phyloP scores from a whole-genome alignment of 2,329 filamentous ascomycete species.

The Calycina marina region DNA sequence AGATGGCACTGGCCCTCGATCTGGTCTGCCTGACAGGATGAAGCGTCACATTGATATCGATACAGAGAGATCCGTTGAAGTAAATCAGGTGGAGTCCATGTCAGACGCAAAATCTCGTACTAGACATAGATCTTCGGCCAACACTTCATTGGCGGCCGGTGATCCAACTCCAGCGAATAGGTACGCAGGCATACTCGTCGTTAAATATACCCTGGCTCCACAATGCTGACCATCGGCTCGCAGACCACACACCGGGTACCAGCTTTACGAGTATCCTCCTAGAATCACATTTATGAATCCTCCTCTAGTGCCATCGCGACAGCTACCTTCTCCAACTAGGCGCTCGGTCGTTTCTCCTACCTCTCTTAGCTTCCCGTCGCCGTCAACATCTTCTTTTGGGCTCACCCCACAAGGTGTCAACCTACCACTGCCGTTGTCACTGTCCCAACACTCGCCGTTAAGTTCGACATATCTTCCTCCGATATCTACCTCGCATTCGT shows the following conservation, averaged over 20 bases:
- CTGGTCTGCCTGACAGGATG: slow-evolving; percentile 14
- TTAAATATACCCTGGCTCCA: too few species aligned
- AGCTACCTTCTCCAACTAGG: slow-evolving; percentile 20
- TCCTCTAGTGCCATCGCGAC: slow-evolving; percentile 15
- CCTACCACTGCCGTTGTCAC: slow-evolving; percentile 9
- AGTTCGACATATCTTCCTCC: slow-evolving; percentile 16
- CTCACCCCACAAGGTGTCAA: slow-evolving; percentile 8
- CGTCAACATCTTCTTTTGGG: slow-evolving; percentile 14
- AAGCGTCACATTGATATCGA: slow-evolving; percentile 15
- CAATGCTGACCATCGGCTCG: slow-evolving; percentile 11
- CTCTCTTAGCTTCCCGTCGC: slow-evolving; percentile 18
- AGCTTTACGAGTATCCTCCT: slow-evolving; percentile 2
- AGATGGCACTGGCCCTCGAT: slow-evolving; percentile 6
- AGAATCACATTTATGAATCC: slow-evolving; percentile 19
- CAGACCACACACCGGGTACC: slow-evolving; percentile 5
- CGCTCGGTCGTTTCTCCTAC: slow-evolving; percentile 19
- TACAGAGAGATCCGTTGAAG: slow-evolving; percentile 6
- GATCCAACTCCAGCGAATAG: too few species aligned
- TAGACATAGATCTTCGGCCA: slow-evolving; percentile 11
- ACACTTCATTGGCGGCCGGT: slow-evolving; percentile 5
- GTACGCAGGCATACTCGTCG: too few species aligned
- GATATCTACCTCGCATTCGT: slow-evolving; percentile 10
- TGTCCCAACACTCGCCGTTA: slow-evolving; percentile 9
- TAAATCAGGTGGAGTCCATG: slow-evolving; percentile 6
- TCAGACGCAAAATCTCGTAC: slow-evolving; percentile 12